phyloP scores from a whole-genome alignment of 805 yeast species.

The Novakomyces olei region DNA sequence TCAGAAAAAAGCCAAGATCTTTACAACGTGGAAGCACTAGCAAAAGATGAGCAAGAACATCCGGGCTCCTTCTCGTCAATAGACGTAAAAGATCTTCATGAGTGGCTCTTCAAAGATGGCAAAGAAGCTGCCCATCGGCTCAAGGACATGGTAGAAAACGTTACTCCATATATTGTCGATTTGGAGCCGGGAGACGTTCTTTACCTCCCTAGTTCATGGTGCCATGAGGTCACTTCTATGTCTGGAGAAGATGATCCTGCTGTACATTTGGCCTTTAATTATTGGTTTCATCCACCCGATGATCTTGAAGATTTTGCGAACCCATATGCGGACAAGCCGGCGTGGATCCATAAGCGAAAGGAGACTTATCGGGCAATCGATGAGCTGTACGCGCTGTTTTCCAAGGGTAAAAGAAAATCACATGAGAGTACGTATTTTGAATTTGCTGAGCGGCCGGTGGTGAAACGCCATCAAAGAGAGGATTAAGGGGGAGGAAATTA shows the following conservation, averaged over 20 bases:
- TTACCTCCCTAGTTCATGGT: conserved; percentile 21
- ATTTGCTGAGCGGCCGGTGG: no score
- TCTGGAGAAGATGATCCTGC: conserved; percentile 6
- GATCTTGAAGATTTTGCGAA: conserved; percentile 1
- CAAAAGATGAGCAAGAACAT: not conserved
- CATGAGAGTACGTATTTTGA: conserved; percentile 2
- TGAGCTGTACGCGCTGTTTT: conserved; percentile 1
- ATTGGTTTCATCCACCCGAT: conserved; percentile 4
- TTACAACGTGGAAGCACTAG: not conserved
- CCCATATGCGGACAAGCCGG: not conserved
- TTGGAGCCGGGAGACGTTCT: conserved; percentile 18
- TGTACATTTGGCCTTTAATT: conserved; percentile 3
- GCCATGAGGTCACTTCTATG: conserved; percentile 16
- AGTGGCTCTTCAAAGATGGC: not conserved
- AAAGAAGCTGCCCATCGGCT: no score
- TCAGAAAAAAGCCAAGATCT: not conserved
- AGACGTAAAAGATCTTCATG: not conserved
- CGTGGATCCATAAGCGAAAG: not conserved
- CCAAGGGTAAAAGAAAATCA: conserved; percentile 1
- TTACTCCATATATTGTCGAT: conserved; percentile 12
- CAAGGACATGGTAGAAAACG: not conserved
- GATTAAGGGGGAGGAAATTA: no score
- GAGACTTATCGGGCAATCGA: not conserved
- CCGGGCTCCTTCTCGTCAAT: not conserved
- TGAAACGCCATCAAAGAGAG: no score